Conservation (phyloP, 2,329 filamentous ascomycete species). For the Teratosphaeriaceae sp. region DNA sequence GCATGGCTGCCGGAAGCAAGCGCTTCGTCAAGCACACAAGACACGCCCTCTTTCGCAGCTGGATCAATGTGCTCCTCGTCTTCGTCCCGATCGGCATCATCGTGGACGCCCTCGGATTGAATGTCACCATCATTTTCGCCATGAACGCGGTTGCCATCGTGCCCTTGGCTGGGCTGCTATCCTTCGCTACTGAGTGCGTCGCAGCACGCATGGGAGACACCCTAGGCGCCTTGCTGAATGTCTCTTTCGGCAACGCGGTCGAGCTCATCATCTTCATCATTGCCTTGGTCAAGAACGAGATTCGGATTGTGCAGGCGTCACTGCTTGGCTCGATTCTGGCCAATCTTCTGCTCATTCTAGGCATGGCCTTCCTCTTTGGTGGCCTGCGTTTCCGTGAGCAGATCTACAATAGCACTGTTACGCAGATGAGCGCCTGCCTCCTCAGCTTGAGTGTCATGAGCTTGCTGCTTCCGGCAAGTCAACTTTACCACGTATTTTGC, state of each 20-base stretch:
- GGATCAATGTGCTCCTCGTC: conserved; percentile 77
- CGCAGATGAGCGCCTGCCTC: conserved; percentile 91
- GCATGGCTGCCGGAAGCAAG: conserved; percentile 45
- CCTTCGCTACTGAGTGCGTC: conserved; percentile 86
- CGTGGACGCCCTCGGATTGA: conserved; percentile 57
- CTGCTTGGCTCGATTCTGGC: conserved; percentile 83
- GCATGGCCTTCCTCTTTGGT: conserved; percentile 85
- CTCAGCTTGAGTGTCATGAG: conserved; percentile 87
- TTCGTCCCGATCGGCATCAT: conserved; percentile 72
- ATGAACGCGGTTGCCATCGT: conserved; percentile 94
- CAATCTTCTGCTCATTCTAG: conserved; percentile 80
- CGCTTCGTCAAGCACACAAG: conserved; percentile 49
- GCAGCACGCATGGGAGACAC: conserved; percentile 72
- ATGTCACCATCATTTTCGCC: conserved; percentile 60
- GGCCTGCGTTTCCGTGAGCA: conserved; percentile 84
- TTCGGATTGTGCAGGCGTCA: conserved; percentile 86
- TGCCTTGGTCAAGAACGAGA: conserved; percentile 72
- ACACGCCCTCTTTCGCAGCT: conserved; percentile 65
- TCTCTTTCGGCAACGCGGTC: conserved; percentile 66
- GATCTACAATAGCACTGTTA: conserved; percentile 92
- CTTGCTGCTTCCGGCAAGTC: conserved; percentile 67
- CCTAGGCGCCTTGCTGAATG: conserved; percentile 81
- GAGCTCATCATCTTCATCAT: conserved; percentile 59
- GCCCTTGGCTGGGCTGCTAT: conserved; percentile 77
- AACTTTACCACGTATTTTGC: no score